Base-by-base conservation (phyloP, 257 asterid species). In the Penstemon davidsonii region DNA sequence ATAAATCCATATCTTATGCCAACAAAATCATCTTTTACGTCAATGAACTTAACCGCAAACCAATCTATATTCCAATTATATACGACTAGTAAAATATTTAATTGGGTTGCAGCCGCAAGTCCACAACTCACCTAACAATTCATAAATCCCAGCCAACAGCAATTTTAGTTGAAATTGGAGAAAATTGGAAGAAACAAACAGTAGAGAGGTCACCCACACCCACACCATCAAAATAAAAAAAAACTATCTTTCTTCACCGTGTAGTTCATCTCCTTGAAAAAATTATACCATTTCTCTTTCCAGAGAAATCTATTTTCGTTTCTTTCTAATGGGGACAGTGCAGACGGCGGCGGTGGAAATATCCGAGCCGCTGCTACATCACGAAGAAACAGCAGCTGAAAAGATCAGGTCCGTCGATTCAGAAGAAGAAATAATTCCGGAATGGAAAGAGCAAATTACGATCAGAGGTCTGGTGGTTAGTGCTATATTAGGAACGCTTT, bases 361-460 rank as follows among this genome's bases (percentile, higher is more conserved):
- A 46, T 70, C 96, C 7, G 95, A 90, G 82, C 91, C 95, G 38
- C 80, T 92, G 41, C 75, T 91, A 18, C 59, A 3, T 39, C 79
- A 67, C 8, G 71, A 66, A n/a, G 81, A 74, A 7, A 39, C 72
- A 12, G 64, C 70, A 5, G 62, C 58, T 5, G 70, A 74, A 6
- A 78, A 79, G 42, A 56, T 41, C 72, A 12, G 8, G 18, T 66
- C 66, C 18, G 62, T 52, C 39, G 80, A 72, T 11, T 47, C 66
- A 11, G 72, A 40, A 25, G 83, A 70, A 36, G 61, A 69, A 6
- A 82, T 47, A 6, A 74, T 88, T 15, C 97, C 97, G 0, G 85
- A 75, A 8, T 93, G 98, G 98, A 90, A 85, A 66, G 96, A 93
- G 46, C 98, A 90, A 84, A 93, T 93, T 61, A 93, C 98, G 49